Conservation (phyloP, 768 basidiomycete genomes). For the Daedaleopsis sinensis region DNA sequence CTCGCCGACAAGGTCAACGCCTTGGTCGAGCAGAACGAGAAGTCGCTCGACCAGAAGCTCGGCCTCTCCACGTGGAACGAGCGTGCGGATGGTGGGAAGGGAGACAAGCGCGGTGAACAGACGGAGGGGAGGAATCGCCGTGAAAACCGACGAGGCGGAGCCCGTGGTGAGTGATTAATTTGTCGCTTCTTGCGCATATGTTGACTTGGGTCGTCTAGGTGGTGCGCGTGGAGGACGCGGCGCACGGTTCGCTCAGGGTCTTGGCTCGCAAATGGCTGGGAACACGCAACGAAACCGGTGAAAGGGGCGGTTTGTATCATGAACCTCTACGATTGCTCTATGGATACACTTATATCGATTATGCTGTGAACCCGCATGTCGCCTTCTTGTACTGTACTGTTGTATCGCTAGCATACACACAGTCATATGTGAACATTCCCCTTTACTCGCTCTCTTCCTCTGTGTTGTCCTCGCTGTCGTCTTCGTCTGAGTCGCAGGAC, state of each 20-base stretch:
- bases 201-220: conserved; percentile 40
- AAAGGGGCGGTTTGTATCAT: conserved; percentile 7
- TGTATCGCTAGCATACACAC: conserved; percentile 24
- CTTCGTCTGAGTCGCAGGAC: conserved; percentile 26
- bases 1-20: conserved; percentile 86
- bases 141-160: conserved; percentile 65
- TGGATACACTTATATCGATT: conserved; percentile 19
- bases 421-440: conserved; percentile 20
- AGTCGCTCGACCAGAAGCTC: conserved; percentile 81
- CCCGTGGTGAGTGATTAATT: conserved; percentile 50
- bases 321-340: conserved; percentile 8
- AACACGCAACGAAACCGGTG: conserved; percentile 31
- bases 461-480: conserved; percentile 15
- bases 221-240: conserved; percentile 71
- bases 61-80: conserved; percentile 73
- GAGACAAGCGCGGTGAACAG: conserved; percentile 81
- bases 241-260: conserved; percentile 79
- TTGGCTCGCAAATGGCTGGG: conserved; percentile 77
- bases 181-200: conserved; percentile 1
- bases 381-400: conserved; percentile 23
- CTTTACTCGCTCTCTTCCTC: conserved; percentile 2
- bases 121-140: conserved; percentile 75
- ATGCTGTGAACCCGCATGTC: conserved; percentile 17
- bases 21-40: conserved; percentile 93
- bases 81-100: conserved; percentile 67